Evolutionary conservation across 148 eudicot species (phyloP).

Genomic region (Bassia scoparia): DNA sequence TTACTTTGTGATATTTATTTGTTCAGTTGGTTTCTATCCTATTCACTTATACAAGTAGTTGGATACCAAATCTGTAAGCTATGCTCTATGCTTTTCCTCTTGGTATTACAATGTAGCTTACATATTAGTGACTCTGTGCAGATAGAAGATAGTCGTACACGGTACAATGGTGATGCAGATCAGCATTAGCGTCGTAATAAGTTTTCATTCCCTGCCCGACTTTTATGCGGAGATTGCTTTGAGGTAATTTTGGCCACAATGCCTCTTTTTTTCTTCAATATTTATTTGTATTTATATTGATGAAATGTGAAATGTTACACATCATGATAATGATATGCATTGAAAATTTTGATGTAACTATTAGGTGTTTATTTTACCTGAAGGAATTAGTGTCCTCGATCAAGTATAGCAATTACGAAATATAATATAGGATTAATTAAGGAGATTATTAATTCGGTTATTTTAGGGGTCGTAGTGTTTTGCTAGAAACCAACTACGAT

Average conservation of each 20-base stretch:
- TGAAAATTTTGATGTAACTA: not conserved
- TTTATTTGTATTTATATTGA: not conserved
- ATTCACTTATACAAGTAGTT: not conserved
- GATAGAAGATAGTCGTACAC: constrained; percentile 96
- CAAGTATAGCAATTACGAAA: too few relatives aligned
- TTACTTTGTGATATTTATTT: not conserved
- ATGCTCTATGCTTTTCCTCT: not conserved
- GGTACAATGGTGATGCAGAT: constrained; percentile 97
- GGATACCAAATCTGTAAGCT: not conserved
- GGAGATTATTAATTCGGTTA: too few relatives aligned
- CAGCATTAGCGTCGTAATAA: constrained; percentile 91
- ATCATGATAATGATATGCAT: not conserved
- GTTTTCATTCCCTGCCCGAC: constrained; percentile 89
- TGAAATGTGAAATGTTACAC: too few relatives aligned
- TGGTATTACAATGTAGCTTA: not conserved
- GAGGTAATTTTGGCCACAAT: constrained; percentile 50
- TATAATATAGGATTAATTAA: too few relatives aligned
- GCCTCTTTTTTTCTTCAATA: not conserved
- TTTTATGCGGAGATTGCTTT: constrained; percentile 92
- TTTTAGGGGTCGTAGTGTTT: too few relatives aligned
- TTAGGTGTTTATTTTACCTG: not conserved
- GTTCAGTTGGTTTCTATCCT: not conserved
- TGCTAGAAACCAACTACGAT: too few relatives aligned
- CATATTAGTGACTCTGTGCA: constrained; percentile 26
- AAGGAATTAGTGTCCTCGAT: too few relatives aligned